These are phyloP conservation scores for Pseudogymnoascus sp. DNA, from an alignment of 2,329 filamentous ascomycete genomes.

Conservation along the genomic window DNA sequence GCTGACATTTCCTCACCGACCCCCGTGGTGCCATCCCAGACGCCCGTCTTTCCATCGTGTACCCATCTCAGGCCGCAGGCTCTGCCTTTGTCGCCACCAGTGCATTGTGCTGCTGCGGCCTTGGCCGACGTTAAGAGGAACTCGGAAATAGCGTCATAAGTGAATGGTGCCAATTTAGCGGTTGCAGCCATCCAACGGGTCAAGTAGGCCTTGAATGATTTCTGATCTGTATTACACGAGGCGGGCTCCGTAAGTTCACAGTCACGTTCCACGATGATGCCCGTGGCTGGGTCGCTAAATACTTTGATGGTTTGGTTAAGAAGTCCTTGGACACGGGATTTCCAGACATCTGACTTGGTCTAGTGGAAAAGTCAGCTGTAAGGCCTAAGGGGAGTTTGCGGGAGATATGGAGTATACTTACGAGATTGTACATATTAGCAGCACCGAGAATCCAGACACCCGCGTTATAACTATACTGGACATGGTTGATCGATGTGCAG, in stretches of 20 bases:
- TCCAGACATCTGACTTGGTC: slow-evolving; percentile 32
- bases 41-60: slow-evolving; percentile 23
- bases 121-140: slow-evolving; percentile 43
- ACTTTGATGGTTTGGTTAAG: slow-evolving; percentile 28
- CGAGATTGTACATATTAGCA: slow-evolving; percentile 40
- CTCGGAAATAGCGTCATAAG: slow-evolving; percentile 39
- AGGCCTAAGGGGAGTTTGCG: slow-evolving; percentile 41
- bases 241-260: slow-evolving; percentile 43
- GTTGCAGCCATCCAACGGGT: slow-evolving; percentile 51
- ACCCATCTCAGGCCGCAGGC: slow-evolving; percentile 38
- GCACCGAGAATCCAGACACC: slow-evolving; percentile 53
- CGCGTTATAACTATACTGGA: slow-evolving; percentile 63
- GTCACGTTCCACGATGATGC: slow-evolving; percentile 50
- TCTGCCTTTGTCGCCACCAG: slow-evolving; percentile 37
- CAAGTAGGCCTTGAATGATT: slow-evolving; percentile 58
- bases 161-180: slow-evolving; percentile 49
- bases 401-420: slow-evolving; percentile 35
- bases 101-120: slow-evolving; percentile 47
- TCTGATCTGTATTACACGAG: slow-evolving; percentile 53
- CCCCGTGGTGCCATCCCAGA: slow-evolving; percentile 37
- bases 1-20: slow-evolving; percentile 51
- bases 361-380: slow-evolving; percentile 19
- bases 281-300: slow-evolving; percentile 35
- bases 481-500: slow-evolving; percentile 45
- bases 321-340: slow-evolving; percentile 28